phyloP scores from a whole-genome alignment of 2,329 filamentous ascomycete species.

The Xylaria sp. region DNA sequence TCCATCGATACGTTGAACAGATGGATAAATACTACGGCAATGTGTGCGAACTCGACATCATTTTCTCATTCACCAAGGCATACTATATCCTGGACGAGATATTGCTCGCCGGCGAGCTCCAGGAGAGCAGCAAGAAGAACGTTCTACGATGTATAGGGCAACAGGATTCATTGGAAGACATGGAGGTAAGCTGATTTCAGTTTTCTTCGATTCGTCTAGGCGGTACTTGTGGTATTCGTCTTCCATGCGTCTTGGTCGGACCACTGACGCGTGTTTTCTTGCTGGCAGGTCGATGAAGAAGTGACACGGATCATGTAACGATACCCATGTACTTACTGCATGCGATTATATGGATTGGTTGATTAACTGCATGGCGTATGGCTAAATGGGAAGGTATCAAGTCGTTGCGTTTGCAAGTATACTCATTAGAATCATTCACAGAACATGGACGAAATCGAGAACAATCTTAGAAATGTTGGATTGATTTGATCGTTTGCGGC shows the following conservation, averaged over 20 bases:
- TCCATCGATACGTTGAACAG: slow-evolving; percentile 99
- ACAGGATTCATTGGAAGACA: slow-evolving; percentile 97
- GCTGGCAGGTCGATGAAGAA: slow-evolving; percentile 83
- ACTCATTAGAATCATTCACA: slow-evolving; percentile 47
- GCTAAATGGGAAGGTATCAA: slow-evolving; percentile 37
- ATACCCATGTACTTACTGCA: slow-evolving; percentile 45
- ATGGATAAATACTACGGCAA: slow-evolving; percentile 99
- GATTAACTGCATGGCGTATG: slow-evolving; percentile 34
- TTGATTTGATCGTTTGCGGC: slow-evolving; percentile 49
- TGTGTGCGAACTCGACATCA: slow-evolving; percentile 98
- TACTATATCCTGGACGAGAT: slow-evolving; percentile 99
- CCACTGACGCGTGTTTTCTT: slow-evolving; percentile 61
- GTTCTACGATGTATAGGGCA: slow-evolving; percentile 95
- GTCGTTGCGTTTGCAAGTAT: slow-evolving; percentile 42
- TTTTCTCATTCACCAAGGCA: slow-evolving; percentile 99
- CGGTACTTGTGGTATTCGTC: slow-evolving; percentile 16
- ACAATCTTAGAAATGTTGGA: slow-evolving; percentile 53
- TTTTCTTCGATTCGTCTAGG: slow-evolving; percentile 13
- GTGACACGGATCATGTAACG: slow-evolving; percentile 87
- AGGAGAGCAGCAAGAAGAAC: slow-evolving; percentile 99
- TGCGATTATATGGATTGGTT: slow-evolving; percentile 34
- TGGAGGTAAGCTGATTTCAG: slow-evolving; percentile 80
- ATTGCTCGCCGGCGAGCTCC: slow-evolving; percentile 92
- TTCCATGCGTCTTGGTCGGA: slow-evolving; percentile 46
- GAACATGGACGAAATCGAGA: slow-evolving; percentile 50